Conservation (phyloP, 306 rosid genomes). For the Quercus dentata region DNA sequence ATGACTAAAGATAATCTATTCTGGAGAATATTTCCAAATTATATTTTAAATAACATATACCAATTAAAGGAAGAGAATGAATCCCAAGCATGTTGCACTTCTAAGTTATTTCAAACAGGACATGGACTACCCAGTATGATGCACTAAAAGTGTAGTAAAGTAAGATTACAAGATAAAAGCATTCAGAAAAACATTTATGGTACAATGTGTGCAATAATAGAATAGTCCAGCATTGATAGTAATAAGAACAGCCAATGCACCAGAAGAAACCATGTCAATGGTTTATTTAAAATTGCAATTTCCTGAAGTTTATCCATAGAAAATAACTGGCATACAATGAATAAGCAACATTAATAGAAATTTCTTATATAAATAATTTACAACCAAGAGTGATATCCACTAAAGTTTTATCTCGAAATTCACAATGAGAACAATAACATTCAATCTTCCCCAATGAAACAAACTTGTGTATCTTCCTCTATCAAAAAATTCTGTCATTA, state of each 20-base stretch:
- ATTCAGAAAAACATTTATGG: not conserved
- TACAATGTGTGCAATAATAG: not conserved
- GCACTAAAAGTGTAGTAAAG: not conserved
- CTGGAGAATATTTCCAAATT: too few relatives aligned
- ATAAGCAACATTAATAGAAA: not conserved
- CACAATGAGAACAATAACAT: not conserved
- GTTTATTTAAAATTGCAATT: not conserved
- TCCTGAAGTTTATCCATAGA: not conserved
- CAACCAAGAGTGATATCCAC: not conserved
- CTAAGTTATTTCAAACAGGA: not conserved
- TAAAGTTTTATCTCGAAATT: not conserved
- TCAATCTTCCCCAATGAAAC: not conserved
- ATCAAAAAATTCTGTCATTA: not conserved
- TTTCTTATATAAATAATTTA: not conserved
- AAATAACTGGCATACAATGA: not conserved
- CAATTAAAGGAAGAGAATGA: not conserved
- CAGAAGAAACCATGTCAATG: not conserved
- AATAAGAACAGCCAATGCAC: not conserved
- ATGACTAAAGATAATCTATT: too few relatives aligned
- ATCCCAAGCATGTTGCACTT: not conserved
- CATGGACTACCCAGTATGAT: not conserved
- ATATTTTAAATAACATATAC: not conserved
- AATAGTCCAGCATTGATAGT: not conserved
- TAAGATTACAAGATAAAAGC: not conserved
- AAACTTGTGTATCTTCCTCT: not conserved